Evolutionary conservation across 2,329 filamentous ascomycete genomes (phyloP).

Genomic region (Hymenoscyphus infarciens): DNA sequence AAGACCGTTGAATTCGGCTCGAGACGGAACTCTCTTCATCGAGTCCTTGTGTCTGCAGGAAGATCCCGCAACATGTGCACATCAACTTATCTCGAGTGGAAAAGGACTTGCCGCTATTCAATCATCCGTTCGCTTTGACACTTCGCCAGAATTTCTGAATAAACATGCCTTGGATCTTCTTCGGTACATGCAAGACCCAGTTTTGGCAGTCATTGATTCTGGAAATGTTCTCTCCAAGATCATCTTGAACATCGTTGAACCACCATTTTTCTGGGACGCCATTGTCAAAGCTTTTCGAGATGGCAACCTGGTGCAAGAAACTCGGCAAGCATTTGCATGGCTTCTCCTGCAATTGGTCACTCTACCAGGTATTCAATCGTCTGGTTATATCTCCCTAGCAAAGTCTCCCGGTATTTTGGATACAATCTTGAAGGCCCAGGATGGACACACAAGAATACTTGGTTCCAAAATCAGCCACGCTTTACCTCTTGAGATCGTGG

Average conservation of each 20-base stretch:
- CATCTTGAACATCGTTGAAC: conserved; percentile 46
- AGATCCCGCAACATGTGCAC: conserved; percentile 41
- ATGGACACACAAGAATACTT: conserved; percentile 30
- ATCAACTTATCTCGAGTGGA: conserved; percentile 39
- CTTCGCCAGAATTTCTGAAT: conserved; percentile 44
- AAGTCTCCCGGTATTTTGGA: conserved; percentile 31
- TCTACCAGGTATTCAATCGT: conserved; percentile 27
- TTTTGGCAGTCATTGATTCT: conserved; percentile 23
- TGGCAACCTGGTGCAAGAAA: conserved; percentile 30
- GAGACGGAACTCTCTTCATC: conserved; percentile 44
- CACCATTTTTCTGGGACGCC: conserved; percentile 47
- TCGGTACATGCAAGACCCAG: conserved; percentile 34
- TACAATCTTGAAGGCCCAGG: conserved; percentile 20
- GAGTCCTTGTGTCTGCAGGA: conserved; percentile 45
- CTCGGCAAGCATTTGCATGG: conserved; percentile 40
- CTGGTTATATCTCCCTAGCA: conserved; percentile 30
- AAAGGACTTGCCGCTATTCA: conserved; percentile 38
- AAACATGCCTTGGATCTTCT: conserved; percentile 35
- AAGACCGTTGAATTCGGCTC: conserved; percentile 37
- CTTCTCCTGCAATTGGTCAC: conserved; percentile 44
- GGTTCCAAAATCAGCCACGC: conserved; percentile 41
- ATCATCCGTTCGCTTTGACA: conserved; percentile 42
- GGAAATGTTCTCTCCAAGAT: conserved; percentile 41
- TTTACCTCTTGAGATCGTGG: conserved; percentile 26
- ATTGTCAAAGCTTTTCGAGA: conserved; percentile 31